Evolutionary conservation across 805 yeast species (phyloP), one percentile per base, ranked within the genome.

Genomic region (Candida saitoana): DNA sequence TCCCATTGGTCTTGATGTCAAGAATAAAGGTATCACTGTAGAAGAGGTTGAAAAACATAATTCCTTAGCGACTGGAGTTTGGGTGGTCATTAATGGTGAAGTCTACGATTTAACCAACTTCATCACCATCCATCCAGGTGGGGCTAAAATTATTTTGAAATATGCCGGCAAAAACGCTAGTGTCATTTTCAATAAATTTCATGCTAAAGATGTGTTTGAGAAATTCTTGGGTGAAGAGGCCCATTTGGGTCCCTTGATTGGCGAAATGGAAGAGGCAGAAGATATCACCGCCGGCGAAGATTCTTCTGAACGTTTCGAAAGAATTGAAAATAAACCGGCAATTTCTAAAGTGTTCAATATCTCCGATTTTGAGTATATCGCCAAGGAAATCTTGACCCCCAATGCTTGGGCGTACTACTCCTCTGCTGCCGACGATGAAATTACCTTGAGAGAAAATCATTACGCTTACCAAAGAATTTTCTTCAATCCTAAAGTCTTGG

Each of bases 341-440:
- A 37, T 71, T 12, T 43, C 51, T 3, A 46, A 55, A 18, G 54
- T 69, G 5, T 63, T 52, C 50, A 67, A 60, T 39, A 29, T 70
- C 16, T 47, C 59, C 12, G 76, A 71, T 40, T 71, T 72, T 36
- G 76, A 71, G 45, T 54, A 47, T 19, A 53, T 69, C n/a, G 74
- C 76, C 6, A 51, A 54, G 33, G 47, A 64, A 35, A 51, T 56
- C 3, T 47, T 70, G 16, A 55, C 70, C 3, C 50, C 46, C 4
- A 48, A 54, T 4, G 67, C 73, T 1, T 70, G 67, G 64, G 62
- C 65, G 14, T 76, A 57, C 62, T 91, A 89, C 60, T 84, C 95
- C 3, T 79, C 89, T 25, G 98, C 91, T 8, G 76, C 96, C n/a
- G 97, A 91, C 62, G 98, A 91, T 61, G 98, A 91, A 66, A 79